Evolutionary conservation across 2,329 filamentous ascomycete species (phyloP).

Genomic region (Pyricularia sp.): DNA sequence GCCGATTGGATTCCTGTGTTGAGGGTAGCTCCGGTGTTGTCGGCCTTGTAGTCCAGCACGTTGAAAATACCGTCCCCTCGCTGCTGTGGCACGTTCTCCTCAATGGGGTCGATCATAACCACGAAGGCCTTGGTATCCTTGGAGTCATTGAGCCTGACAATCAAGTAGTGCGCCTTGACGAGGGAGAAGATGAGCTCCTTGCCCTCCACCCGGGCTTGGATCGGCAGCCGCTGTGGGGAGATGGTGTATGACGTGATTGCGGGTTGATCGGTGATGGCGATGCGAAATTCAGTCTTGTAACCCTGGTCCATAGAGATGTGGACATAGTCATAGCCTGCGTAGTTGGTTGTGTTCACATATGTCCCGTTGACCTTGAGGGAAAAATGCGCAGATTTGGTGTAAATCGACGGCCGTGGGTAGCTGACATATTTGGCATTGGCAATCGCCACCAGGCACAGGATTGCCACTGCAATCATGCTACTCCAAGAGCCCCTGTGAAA

Average conservation of each 20-base stretch:
- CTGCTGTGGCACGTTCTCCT: neutral
- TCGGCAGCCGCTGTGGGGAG: neutral
- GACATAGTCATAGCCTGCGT: neutral
- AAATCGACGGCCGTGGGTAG: neutral
- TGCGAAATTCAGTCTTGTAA: neutral
- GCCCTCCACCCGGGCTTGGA: neutral
- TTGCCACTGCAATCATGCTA: neutral
- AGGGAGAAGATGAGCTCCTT: neutral
- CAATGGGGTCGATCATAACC: neutral
- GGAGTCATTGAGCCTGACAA: neutral
- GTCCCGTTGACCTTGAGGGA: neutral
- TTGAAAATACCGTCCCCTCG: neutral
- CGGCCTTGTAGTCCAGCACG: neutral
- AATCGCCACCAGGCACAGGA: neutral
- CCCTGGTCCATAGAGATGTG: neutral
- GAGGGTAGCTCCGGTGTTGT: neutral
- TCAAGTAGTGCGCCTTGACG: neutral
- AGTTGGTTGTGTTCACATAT: neutral
- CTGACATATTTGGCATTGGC: neutral
- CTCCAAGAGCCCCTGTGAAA: neutral
- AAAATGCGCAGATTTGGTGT: neutral
- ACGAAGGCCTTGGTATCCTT: neutral
- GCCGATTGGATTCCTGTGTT: neutral
- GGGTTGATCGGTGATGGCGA: neutral
- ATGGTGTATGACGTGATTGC: neutral